Base-by-base conservation (phyloP, 2,329 filamentous ascomycete species). In the Mycocentrospora acerina region DNA sequence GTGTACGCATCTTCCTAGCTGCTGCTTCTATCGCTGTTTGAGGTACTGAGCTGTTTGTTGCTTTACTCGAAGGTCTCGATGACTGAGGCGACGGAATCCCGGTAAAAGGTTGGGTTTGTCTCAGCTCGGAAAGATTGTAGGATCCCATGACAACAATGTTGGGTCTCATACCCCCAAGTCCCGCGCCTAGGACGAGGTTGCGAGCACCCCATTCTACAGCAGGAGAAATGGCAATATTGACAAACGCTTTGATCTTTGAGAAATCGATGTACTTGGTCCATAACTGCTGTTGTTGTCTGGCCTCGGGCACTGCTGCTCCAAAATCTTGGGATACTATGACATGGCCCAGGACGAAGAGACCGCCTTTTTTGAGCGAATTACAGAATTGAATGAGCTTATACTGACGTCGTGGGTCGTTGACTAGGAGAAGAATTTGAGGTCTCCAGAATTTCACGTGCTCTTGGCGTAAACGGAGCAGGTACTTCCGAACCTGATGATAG, bases 371-470 rank as follows among this genome's bases (percentile, higher is more conserved):
- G 62, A 95, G 71, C 0, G 88, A 90, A 63, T 95, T 95, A 68
- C 89, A 95, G 53, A 95, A 95, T 42, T 90, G 87, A 2, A 95
- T 91, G 27, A 95, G 77, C 28, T 87, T 84, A 36, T 86, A 89
- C 60, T 93, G 87, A 5, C 78, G 79, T n/a, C 89, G 78, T 4
- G 88, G 86, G 55, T 93, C 81, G 59, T 91, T 93, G 48, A 93
- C 81, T 36, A 95, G 79, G 0, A 95, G 75, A 32, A 95, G 79
- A 29, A 95, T 90, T 50, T 94, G 89, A 1, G 89, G 89, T 35
- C 89, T 78, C 89, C 90, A 95, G 62, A 94, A 95, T 59, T 95
- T 95, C 66, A 95, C 90, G 60, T 95, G 89, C 55, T 95, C 89
- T 24, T 88, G 88, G 33, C 82, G 83, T 19, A 95, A 72, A n/a